These are phyloP conservation scores for Naumovozyma castellii DNA, from an alignment of 805 yeast species.

Conservation along the genomic window DNA sequence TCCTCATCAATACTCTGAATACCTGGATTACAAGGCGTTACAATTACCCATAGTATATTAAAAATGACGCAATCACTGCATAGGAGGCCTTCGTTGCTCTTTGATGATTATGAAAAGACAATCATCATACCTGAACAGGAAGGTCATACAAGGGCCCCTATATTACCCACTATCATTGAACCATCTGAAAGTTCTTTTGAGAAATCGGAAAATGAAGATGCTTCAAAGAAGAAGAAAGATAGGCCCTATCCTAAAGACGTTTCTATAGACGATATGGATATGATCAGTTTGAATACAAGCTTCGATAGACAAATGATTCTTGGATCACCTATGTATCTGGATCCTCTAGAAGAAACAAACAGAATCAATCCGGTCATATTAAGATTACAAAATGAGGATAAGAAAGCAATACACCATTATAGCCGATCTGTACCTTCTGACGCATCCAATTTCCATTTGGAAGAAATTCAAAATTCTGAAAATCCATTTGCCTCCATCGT, in stretches of 20 bases:
- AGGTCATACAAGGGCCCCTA: slow-evolving; percentile 1
- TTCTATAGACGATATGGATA: slow-evolving; percentile 27
- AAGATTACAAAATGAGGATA: not conserved
- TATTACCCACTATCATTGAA: not conserved
- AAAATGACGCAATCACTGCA: slow-evolving; percentile 2
- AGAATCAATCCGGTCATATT: slow-evolving; percentile 3
- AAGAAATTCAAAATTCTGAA: slow-evolving; percentile 6
- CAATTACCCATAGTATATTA: not conserved
- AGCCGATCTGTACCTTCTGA: slow-evolving; percentile 6
- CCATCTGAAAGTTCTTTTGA: too few relatives aligned
- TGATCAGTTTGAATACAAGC: slow-evolving; percentile 20
- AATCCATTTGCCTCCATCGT: slow-evolving; percentile 23
- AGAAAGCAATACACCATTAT: not conserved
- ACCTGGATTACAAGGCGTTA: too few relatives aligned
- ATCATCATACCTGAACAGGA: slow-evolving; percentile 1
- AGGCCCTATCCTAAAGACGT: not conserved
- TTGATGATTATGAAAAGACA: slow-evolving; percentile 12
- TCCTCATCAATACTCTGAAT: too few relatives aligned
- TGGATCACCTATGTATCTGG: slow-evolving; percentile 28
- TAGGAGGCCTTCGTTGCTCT: slow-evolving; percentile 15
- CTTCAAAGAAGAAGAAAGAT: not conserved
- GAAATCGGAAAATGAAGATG: too few relatives aligned
- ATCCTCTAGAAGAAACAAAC: slow-evolving; percentile 12
- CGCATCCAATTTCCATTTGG: slow-evolving; percentile 8
- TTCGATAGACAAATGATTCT: slow-evolving; percentile 26